phyloP scores from a whole-genome alignment of 2,329 filamentous ascomycete species.

The Ophiostoma himal-ulmi region DNA sequence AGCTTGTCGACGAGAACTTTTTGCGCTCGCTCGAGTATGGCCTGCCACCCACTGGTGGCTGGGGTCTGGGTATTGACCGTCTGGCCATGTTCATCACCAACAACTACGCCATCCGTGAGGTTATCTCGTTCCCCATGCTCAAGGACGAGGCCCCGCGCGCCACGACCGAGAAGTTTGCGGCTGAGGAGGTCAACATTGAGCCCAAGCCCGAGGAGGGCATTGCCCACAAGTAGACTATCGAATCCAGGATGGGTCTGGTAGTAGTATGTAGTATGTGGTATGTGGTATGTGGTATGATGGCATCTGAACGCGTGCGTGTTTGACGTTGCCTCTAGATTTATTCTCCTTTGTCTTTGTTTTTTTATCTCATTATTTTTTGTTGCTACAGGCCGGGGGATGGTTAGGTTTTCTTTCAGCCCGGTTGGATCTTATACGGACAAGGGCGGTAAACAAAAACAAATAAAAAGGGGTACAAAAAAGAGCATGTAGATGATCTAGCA shows the following conservation, averaged over 20 bases:
- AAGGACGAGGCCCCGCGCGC: conserved; percentile 62
- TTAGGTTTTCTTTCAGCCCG: neutral
- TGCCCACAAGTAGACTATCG: conserved; percentile 25
- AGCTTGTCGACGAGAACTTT: conserved; percentile 94
- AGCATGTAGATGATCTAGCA: neutral
- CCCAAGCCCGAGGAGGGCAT: conserved; percentile 36
- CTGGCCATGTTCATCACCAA: conserved; percentile 60
- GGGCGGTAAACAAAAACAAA: neutral
- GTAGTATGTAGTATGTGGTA: neutral
- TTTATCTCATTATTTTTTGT: neutral
- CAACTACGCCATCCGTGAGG: conserved; percentile 94
- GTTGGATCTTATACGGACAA: neutral
- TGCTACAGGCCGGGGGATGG: neutral
- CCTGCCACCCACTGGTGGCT: conserved; percentile 87
- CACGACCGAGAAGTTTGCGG: conserved; percentile 44
- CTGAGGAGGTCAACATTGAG: conserved; percentile 33
- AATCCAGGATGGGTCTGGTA: neutral
- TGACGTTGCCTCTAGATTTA: conserved; percentile 2
- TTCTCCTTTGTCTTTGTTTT: neutral
- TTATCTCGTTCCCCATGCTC: conserved; percentile 96
- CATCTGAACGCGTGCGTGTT: neutral
- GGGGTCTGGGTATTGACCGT: conserved; percentile 93
- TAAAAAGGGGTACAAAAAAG: neutral
- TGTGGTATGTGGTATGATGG: neutral
- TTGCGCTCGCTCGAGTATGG: conserved; percentile 69